Conservation (phyloP, 371 early-diverging fungal species). For the Rhizopus stolonifer region DNA sequence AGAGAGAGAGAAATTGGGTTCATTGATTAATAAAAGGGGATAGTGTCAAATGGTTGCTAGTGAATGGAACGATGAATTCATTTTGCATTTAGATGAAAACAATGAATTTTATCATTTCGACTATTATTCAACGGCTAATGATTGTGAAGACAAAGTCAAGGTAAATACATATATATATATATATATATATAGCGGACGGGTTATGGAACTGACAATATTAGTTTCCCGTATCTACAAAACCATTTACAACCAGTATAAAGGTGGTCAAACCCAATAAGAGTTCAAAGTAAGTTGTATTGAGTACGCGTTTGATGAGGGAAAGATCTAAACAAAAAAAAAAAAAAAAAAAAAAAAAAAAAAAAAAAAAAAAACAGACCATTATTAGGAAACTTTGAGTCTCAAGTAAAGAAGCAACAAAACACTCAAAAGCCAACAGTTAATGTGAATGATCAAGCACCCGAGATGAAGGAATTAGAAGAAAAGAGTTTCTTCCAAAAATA, state of each 20-base stretch:
- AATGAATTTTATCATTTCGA: conserved; percentile 25
- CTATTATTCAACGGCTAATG: conserved; percentile 25
- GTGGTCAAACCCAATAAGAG: conserved; percentile 14
- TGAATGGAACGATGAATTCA: conserved; percentile 30
- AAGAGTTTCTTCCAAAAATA: conserved; percentile 34
- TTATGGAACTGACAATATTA: conserved; percentile 1
- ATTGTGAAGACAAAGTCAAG: conserved; percentile 17
- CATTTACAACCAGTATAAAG: conserved; percentile 16
- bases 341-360: background rate
- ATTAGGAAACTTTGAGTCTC: conserved; percentile 20
- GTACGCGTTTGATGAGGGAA: too few relatives aligned
- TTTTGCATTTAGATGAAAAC: conserved; percentile 26
- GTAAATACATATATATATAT: background rate
- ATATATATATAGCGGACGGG: too few relatives aligned
- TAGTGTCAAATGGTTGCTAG: conserved; percentile 34
- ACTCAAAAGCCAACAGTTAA: conserved; percentile 16
- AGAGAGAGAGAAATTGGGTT: background rate
- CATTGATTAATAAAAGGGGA: background rate
- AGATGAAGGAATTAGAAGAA: conserved; percentile 24
- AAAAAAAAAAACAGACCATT: conserved; percentile 14
- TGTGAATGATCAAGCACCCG: conserved; percentile 18
- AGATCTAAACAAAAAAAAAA: too few relatives aligned
- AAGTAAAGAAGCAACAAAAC: conserved; percentile 17
- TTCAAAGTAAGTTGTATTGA: conserved; percentile 18
- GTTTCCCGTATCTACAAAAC: conserved; percentile 17